Evolutionary conservation across 495 filamentous ascomycete species (phyloP), one percentile per base, ranked within the genome.

Genomic region (Polyplosphaeria fusca): DNA sequence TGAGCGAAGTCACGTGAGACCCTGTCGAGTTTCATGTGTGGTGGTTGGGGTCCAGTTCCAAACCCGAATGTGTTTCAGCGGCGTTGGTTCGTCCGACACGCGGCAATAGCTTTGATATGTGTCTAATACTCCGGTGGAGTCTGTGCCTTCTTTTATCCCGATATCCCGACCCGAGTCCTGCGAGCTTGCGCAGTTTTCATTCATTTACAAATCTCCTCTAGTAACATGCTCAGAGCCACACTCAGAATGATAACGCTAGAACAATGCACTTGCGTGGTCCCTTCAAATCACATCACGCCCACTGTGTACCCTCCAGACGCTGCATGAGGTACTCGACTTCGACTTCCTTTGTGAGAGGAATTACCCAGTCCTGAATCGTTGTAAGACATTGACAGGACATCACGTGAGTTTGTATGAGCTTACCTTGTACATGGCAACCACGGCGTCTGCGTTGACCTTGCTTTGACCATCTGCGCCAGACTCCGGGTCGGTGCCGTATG

Each of bases 301-400:
- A 86, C 68, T 82, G 60, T 7, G 84, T 85, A 14, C 80, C 80
- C 64, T 86, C 82, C 27, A 99, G 77, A 51, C 93, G 81, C 70
- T 96, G 89, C 86, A 97, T 94, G 38, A 99, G 77, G 65, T 99
- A 99, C 66, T 97, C 91, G 18, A 97, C 88, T 76, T 99, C 94
- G 25, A 99, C 91, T 57, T 91, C 85, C 71, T 97, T 99, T 23
- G 94, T 99, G 68, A 97, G 71, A 1, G 94, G 94, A 53, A 99
- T 99, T 49, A 99, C 91, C 70, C 85, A 89, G 68, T 95, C 84
- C 81, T 85, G 46, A 9, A n/a, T 35, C n/a, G 9, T 9, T 9
- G 7, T 35, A 35, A n/a, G n/a, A 35, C 30, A 7, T 35, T 35
- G 9, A 35, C 7, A 7, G 7, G 9, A 9, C n/a, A 7, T 35